Evolutionary conservation across 148 eudicot species (phyloP), one percentile per base, ranked within the genome.

Genomic region (Amaranthus palmeri): DNA sequence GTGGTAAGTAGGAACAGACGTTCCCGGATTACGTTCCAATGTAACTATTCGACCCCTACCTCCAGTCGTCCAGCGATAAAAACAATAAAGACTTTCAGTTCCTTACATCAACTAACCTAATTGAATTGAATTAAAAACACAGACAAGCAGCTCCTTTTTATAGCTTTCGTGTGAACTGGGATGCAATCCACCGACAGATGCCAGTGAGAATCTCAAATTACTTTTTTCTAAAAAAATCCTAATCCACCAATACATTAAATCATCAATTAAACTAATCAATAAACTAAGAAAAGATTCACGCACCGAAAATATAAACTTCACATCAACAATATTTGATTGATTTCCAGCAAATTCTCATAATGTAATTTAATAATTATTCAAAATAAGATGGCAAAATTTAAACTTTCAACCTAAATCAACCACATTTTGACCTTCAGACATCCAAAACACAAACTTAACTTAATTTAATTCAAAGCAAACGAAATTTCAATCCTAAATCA

Each of bases 141-240:
- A 5, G 53, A 72, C 42, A 70, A 44, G 5, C n/a, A 25, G 54
- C 0, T 17, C 44, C 52, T 62, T 60, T 45, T 49, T 48, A 65
- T 17, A 65, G 54, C 69, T 48, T 25, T 65, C 14, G 43, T 42
- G 13, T 45, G 69, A 65, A 46, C 54, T 65, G 25, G 10, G 54
- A 48, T 65, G 49, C 14, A 55, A 46, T 54, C 45, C 64, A 54
- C 76, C 76, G 54, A 73, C 76, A 73, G 10, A 65, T 65, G 4
- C 54, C n/a, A 48, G 2, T 17, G n/a, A 60, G 36, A 43, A 4
- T 3, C 9, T 25, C 52, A 49, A 48, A 49, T 8, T 25, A 25
- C 36, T 40, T 14, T 5, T 45, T 53, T 43, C 36, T 13, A 7
- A 54, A 43, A 65, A 54, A 53, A 73, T 65, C 64, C 54, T 48